These are phyloP conservation scores for Puccinia novopanici DNA, from an alignment of 1,284 basidiomycete species.

Conservation along the genomic window DNA sequence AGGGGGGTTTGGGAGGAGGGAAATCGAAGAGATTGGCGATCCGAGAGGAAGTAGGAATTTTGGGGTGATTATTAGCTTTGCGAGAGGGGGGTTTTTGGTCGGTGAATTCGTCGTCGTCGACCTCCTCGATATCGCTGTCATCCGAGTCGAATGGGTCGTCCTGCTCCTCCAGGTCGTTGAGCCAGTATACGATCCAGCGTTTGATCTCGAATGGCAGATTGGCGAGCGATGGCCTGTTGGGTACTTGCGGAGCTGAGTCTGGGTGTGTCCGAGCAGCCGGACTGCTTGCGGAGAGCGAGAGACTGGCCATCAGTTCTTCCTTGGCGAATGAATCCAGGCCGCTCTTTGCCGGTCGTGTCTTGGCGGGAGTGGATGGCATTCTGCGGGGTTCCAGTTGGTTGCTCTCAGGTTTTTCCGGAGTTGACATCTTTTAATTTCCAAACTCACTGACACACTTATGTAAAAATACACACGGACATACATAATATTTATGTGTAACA, in stretches of 20 bases:
- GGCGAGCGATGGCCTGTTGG: neutral
- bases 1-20: neutral
- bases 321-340: constrained; percentile 3
- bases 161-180: neutral
- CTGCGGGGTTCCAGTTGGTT: neutral
- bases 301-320: constrained; percentile 18
- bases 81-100: neutral
- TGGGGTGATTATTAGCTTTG: neutral
- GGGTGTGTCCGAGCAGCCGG: neutral
- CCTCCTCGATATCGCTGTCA: constrained; percentile 31
- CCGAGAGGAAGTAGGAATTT: constrained; percentile 4
- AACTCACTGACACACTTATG: too few species aligned
- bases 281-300: neutral
- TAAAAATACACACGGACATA: too few species aligned
- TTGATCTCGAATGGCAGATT: constrained; percentile 31
- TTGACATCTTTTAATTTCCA: too few species aligned
- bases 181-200: constrained; percentile 20
- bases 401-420: neutral
- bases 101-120: constrained; percentile 35
- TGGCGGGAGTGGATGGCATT: neutral
- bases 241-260: neutral
- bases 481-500: too few species aligned
- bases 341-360: neutral
- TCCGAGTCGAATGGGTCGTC: constrained; percentile 20
- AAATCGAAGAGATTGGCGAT: neutral